Percentiles rank a stretch among this genome's conserved stretches.
Evolutionary conservation across 768 basidiomycete genomes (phyloP).

Genomic region (Kwoniella sp.): DNA sequence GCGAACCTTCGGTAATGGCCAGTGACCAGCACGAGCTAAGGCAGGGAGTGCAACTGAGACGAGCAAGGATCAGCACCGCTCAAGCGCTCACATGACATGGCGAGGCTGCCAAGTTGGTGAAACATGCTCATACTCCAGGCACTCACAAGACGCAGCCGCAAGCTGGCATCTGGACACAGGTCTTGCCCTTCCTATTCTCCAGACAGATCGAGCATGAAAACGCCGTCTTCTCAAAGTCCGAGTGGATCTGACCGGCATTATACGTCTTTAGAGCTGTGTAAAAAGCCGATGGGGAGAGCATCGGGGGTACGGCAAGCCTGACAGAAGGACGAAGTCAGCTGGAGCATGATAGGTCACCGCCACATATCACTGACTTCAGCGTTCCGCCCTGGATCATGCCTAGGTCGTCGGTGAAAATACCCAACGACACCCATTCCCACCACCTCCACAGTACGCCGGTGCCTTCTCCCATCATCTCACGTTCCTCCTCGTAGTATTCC

Average conservation of each 20-base stretch:
- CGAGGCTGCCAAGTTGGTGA: too few species aligned
- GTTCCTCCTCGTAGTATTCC: constrained; percentile 33
- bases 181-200: constrained; percentile 65
- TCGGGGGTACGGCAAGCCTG: constrained; percentile 29
- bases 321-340: neutral
- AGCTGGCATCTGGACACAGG: constrained; percentile 61
- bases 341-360: neutral
- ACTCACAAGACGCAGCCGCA: constrained; percentile 70
- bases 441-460: constrained; percentile 41
- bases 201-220: constrained; percentile 76
- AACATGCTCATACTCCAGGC: neutral
- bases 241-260: constrained; percentile 31
- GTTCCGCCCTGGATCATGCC: constrained; percentile 17
- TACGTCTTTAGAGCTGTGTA: constrained; percentile 33
- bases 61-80: too few species aligned
- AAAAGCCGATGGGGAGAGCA: constrained; percentile 23
- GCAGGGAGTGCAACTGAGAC: constrained; percentile 68
- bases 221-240: constrained; percentile 60
- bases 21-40: constrained; percentile 75
- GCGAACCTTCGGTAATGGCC: constrained; percentile 73
- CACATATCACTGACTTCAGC: constrained; percentile 19
- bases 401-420: constrained; percentile 33
- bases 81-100: too few species aligned
- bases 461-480: constrained; percentile 24
- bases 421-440: constrained; percentile 45